These are phyloP conservation scores for Arachnopeziza araneosa DNA, from an alignment of 2,329 filamentous ascomycete genomes.

Conservation along the genomic window DNA sequence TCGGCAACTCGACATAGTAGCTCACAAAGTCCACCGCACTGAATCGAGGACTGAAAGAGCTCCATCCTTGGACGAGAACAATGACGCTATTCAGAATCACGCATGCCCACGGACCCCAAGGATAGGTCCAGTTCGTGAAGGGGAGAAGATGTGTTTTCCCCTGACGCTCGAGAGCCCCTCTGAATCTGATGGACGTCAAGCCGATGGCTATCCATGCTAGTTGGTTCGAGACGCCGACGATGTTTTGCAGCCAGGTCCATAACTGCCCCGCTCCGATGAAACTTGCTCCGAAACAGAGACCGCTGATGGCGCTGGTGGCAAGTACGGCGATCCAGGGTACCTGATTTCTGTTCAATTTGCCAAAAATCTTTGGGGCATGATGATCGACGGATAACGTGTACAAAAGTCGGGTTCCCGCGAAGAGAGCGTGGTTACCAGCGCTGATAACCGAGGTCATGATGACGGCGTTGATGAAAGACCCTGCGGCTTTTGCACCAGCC, in stretches of 20 bases:
- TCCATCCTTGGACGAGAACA: constrained; percentile 59
- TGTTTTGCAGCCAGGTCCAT: constrained; percentile 63
- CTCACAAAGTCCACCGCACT: constrained; percentile 55
- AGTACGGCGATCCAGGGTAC: constrained; percentile 51
- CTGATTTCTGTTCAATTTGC: constrained; percentile 41
- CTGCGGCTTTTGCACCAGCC: constrained; percentile 48
- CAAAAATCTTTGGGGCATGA: constrained; percentile 52
- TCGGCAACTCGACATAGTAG: constrained; percentile 56
- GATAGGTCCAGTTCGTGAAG: constrained; percentile 64
- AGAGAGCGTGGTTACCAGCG: constrained; percentile 54
- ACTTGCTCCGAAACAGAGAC: constrained; percentile 58
- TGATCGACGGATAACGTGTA: constrained; percentile 49
- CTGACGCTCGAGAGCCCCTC: constrained; percentile 49
- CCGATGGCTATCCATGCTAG: constrained; percentile 61
- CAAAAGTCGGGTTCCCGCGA: constrained; percentile 50
- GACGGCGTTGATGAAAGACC: constrained; percentile 56
- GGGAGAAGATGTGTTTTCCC: constrained; percentile 56
- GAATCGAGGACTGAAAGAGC: constrained; percentile 54
- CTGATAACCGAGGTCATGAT: constrained; percentile 54
- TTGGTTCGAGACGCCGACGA: constrained; percentile 64
- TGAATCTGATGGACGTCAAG: constrained; percentile 60
- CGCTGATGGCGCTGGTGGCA: constrained; percentile 46
- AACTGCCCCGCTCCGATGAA: constrained; percentile 61
- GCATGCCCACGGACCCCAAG: constrained; percentile 51
- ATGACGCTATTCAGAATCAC: constrained; percentile 53